Conservation (phyloP, 2,329 filamentous ascomycete genomes). For the Diatrype stigma region DNA sequence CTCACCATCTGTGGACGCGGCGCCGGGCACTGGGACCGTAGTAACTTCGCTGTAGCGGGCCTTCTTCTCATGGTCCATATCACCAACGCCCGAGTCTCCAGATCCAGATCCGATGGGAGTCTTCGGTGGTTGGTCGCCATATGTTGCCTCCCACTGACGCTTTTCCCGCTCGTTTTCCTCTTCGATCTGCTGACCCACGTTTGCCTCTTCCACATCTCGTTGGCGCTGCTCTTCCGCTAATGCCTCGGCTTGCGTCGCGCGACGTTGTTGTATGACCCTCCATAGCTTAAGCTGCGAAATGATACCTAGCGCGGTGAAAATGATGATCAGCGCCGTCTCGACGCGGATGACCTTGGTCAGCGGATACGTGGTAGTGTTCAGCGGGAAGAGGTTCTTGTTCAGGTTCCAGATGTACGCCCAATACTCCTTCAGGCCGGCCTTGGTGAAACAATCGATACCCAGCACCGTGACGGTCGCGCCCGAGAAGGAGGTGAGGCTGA, state of each 20-base stretch:
- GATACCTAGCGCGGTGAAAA: slow-evolving; percentile 70
- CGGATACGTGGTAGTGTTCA: slow-evolving; percentile 73
- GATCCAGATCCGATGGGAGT: slow-evolving; percentile 36
- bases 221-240: slow-evolving; percentile 41
- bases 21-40: slow-evolving; percentile 28
- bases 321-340: slow-evolving; percentile 72
- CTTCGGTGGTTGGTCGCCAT: slow-evolving; percentile 51
- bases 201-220: slow-evolving; percentile 58
- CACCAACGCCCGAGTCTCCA: slow-evolving; percentile 48
- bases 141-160: slow-evolving; percentile 71
- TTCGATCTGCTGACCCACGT: slow-evolving; percentile 64
- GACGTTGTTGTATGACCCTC: slow-evolving; percentile 68
- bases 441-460: slow-evolving; percentile 86
- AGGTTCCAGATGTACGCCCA: slow-evolving; percentile 90
- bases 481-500: slow-evolving; percentile 71
- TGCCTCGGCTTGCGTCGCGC: slow-evolving; percentile 48
- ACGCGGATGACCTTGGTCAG: slow-evolving; percentile 82
- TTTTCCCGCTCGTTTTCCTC: slow-evolving; percentile 58
- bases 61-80: slow-evolving; percentile 40
- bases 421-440: slow-evolving; percentile 91
- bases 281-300: slow-evolving; percentile 84
- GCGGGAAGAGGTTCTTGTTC: slow-evolving; percentile 75
- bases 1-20: slow-evolving; percentile 36
- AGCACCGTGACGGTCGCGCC: slow-evolving; percentile 76
- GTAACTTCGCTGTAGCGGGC: slow-evolving; percentile 27